Conservation (phyloP, 331 rosid species). For the Rosa hybrid region DNA sequence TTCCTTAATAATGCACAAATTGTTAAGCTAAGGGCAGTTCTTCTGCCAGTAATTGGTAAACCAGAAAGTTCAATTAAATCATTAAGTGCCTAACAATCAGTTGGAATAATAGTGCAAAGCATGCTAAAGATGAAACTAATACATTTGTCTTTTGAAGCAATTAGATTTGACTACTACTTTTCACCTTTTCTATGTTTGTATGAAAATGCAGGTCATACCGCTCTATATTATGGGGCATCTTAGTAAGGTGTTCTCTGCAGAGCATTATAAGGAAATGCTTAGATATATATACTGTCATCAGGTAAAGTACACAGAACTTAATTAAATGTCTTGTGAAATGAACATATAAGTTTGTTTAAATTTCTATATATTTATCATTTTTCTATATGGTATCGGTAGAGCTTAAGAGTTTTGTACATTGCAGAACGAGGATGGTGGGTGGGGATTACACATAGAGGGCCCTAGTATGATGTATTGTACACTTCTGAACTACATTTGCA, state of each 20-base stretch:
- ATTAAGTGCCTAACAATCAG: no score
- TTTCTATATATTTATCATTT: no score
- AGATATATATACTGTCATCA: background rate
- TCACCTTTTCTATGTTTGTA: no score
- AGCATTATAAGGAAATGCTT: background rate
- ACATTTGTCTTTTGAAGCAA: no score
- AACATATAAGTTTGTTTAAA: background rate
- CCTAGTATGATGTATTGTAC: slow-evolving; percentile 64
- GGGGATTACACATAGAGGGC: slow-evolving; percentile 61
- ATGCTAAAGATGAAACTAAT: no score
- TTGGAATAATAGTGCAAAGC: no score
- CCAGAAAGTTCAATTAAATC: no score
- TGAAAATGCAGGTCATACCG: background rate
- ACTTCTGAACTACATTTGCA: slow-evolving; percentile 54
- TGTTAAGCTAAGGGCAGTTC: no score
- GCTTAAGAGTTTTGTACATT: background rate
- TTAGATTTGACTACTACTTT: no score
- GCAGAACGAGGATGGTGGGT: slow-evolving; percentile 69
- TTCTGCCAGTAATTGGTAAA: no score
- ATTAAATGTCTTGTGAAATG: background rate
- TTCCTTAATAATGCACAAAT: no score
- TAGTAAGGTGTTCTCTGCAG: background rate
- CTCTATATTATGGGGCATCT: background rate
- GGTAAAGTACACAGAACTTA: background rate
- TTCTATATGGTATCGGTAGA: background rate